phyloP scores from a whole-genome alignment of 805 yeast species.

The Wickerhamiella bombiphila region DNA sequence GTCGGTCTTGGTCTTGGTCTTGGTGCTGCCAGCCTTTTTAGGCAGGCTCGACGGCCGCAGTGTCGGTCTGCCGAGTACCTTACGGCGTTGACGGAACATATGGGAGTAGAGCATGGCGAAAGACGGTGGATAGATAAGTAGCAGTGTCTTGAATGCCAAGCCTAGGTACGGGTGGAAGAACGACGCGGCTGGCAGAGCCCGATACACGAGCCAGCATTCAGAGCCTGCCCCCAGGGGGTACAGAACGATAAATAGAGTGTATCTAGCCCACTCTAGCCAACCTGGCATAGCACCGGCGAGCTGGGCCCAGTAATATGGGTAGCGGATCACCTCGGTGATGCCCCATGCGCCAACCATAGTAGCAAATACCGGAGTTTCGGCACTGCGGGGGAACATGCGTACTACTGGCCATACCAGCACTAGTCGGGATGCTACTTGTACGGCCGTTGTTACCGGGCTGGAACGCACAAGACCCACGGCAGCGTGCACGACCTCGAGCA shows the following conservation, averaged over 20 bases:
- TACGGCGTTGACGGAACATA: slow-evolving; percentile 78
- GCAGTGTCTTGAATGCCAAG: slow-evolving; percentile 37
- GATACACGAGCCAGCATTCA: slow-evolving; percentile 56
- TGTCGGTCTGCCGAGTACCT: slow-evolving; percentile 31
- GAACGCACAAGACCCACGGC: slow-evolving; percentile 69
- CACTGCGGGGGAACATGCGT: slow-evolving; percentile 58
- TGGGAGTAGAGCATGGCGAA: slow-evolving; percentile 70
- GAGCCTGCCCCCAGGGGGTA: slow-evolving; percentile 90
- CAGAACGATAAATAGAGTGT: slow-evolving; percentile 64
- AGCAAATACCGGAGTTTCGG: slow-evolving; percentile 39
- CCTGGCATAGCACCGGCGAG: slow-evolving; percentile 46
- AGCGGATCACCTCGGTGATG: slow-evolving; percentile 83
- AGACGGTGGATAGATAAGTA: slow-evolving; percentile 72
- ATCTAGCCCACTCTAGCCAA: slow-evolving; percentile 56
- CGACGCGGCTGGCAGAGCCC: slow-evolving; percentile 57
- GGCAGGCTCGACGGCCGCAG: slow-evolving; percentile 4
- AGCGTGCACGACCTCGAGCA: slow-evolving; percentile 69
- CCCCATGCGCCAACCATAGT: slow-evolving; percentile 77
- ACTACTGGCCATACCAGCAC: slow-evolving; percentile 73
- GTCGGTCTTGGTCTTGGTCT: neutral
- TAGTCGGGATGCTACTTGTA: slow-evolving; percentile 79
- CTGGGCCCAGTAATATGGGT: slow-evolving; percentile 58
- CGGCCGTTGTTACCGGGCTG: slow-evolving; percentile 66
- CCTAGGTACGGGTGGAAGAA: slow-evolving; percentile 33
- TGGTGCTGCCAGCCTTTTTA: neutral